A percentile compares a stretch with the other conserved stretches of the same genome.
These are phyloP conservation scores for Diaporthe helianthi DNA, from an alignment of 2,329 filamentous ascomycete genomes.

Conservation along the genomic window DNA sequence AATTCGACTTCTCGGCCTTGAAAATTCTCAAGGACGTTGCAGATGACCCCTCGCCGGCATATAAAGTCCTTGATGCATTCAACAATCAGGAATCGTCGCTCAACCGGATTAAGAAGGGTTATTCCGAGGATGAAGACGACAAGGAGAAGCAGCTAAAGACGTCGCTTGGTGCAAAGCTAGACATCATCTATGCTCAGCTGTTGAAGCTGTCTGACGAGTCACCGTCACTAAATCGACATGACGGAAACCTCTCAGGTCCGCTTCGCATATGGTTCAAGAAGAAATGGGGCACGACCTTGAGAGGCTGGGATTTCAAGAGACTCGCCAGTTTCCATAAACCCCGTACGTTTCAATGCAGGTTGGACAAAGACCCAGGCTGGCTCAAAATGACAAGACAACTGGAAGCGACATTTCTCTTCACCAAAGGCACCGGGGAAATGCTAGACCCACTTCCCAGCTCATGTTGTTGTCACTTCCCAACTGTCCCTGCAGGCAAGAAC, in stretches of 20 bases:
- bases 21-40: background rate
- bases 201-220: background rate
- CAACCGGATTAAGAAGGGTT: too few relatives aligned
- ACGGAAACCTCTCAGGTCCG: background rate
- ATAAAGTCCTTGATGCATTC: background rate
- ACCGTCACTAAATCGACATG: background rate
- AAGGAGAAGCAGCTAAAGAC: background rate
- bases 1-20: background rate
- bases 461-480: background rate
- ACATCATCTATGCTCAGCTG: background rate
- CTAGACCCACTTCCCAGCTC: background rate
- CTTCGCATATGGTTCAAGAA: background rate
- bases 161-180: background rate
- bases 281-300: background rate
- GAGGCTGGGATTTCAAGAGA: background rate
- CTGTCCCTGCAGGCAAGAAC: background rate
- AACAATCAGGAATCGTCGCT: background rate
- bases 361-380: background rate
- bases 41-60: background rate
- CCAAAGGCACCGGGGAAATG: background rate
- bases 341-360: background rate
- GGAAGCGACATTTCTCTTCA: background rate
- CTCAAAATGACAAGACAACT: fast-evolving
- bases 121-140: too few relatives aligned
- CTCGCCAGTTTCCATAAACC: background rate